Percentiles rank a stretch among this genome's conserved stretches.
Conservation (phyloP, 441 rosid species). For the Sinapis alba region DNA sequence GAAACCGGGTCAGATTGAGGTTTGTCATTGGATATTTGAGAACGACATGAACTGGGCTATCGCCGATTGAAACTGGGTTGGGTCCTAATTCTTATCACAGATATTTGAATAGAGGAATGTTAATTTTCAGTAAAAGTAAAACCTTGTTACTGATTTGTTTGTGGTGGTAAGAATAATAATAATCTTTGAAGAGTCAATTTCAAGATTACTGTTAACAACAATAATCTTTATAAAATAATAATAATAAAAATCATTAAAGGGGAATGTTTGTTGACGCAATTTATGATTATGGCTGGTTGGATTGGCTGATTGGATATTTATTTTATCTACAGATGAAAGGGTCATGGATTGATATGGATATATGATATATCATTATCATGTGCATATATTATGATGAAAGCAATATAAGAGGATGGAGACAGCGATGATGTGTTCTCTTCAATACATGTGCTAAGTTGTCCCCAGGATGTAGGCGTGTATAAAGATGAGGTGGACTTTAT, state of each 20-base stretch:
- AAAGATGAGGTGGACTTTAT: slow-evolving; percentile 43
- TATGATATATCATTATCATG: slow-evolving; percentile 2
- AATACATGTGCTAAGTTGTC: slow-evolving; percentile 33
- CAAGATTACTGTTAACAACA: neutral
- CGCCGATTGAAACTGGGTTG: slow-evolving; percentile 48
- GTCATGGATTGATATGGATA: slow-evolving; percentile 14
- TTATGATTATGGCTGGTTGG: slow-evolving; percentile 25
- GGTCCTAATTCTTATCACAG: slow-evolving; percentile 13
- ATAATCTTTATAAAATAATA: neutral
- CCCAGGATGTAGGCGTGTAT: slow-evolving; percentile 33
- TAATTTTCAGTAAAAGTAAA: slow-evolving; percentile 37
- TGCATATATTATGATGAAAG: slow-evolving; percentile 3
- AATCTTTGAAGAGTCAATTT: neutral
- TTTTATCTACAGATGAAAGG: slow-evolving; percentile 7
- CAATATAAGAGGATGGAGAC: slow-evolving; percentile 23
- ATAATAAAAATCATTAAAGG: neutral
- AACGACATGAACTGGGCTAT: slow-evolving; percentile 90
- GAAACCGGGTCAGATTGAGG: slow-evolving; percentile 82
- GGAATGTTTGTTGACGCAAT: slow-evolving; percentile 34
- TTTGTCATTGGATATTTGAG: slow-evolving; percentile 97
- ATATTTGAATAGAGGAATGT: slow-evolving; percentile 31
- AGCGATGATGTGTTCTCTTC: slow-evolving; percentile 29
- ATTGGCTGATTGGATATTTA: slow-evolving; percentile 14
- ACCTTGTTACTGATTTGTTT: slow-evolving; percentile 36
- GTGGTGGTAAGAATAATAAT: no score